Evolutionary conservation across 2,329 filamentous ascomycete species (phyloP).

Genomic region (Xylogone sp.): DNA sequence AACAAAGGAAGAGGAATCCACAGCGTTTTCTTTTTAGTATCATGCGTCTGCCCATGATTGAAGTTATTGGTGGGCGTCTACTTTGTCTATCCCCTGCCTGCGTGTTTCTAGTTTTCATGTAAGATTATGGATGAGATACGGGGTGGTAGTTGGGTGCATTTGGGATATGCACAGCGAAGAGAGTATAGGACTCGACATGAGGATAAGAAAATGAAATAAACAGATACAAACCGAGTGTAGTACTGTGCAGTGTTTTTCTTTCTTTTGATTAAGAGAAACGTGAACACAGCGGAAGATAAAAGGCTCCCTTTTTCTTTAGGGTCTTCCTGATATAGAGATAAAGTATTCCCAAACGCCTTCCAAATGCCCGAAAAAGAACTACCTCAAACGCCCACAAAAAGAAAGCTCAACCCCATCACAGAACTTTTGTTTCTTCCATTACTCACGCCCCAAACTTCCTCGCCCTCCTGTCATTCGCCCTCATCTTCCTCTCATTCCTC

Average conservation of each 20-base stretch:
- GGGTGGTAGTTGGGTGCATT: background rate
- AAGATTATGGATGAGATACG: background rate
- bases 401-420: no score
- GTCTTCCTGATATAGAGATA: no score
- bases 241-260: no score
- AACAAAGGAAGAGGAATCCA: background rate
- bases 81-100: background rate
- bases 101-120: background rate
- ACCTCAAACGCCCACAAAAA: no score
- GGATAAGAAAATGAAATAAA: background rate
- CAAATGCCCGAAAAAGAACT: no score
- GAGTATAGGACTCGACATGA: background rate
- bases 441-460: slow-evolving; percentile 20
- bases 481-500: slow-evolving; percentile 66
- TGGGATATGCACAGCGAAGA: background rate
- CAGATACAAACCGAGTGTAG: no score
- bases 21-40: background rate
- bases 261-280: no score
- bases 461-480: slow-evolving; percentile 57
- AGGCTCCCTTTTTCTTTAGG: no score
- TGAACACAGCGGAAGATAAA: no score
- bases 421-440: no score
- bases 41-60: background rate
- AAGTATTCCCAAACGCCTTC: no score
- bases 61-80: background rate